Conservation (phyloP, 2,329 filamentous ascomycete genomes). For the Xylaria sp. region DNA sequence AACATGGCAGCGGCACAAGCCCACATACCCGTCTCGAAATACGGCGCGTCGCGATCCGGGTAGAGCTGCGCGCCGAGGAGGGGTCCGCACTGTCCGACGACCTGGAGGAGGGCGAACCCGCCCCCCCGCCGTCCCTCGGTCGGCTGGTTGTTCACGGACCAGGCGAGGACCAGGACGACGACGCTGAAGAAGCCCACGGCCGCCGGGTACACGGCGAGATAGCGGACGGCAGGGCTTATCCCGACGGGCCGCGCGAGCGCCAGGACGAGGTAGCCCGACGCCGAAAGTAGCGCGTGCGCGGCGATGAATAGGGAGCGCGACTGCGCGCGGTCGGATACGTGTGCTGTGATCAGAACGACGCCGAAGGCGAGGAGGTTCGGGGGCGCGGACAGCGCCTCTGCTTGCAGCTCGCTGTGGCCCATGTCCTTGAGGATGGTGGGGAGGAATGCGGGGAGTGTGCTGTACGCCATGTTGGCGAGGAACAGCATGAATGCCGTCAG, state of each 20-base stretch:
- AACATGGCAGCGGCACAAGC: conserved; percentile 72
- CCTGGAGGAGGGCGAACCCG: conserved; percentile 82
- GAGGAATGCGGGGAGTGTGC: conserved; percentile 86
- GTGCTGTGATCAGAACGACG: conserved; percentile 76
- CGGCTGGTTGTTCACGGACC: conserved; percentile 87
- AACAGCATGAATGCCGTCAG: conserved; percentile 86
- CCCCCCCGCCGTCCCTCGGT: conserved; percentile 75
- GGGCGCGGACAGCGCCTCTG: conserved; percentile 83
- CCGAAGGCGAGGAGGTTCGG: conserved; percentile 82
- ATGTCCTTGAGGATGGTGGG: conserved; percentile 81
- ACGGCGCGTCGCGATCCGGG: conserved; percentile 67
- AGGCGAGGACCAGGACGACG: conserved; percentile 85
- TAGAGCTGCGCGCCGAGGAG: conserved; percentile 74
- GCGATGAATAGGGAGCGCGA: conserved; percentile 74
- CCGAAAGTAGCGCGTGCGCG: conserved; percentile 73
- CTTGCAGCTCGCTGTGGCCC: conserved; percentile 73
- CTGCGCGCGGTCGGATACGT: conserved; percentile 73
- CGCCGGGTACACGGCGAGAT: conserved; percentile 81
- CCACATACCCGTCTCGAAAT: conserved; percentile 70
- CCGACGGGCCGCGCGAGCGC: conserved; percentile 63
- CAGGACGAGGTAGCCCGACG: conserved; percentile 68
- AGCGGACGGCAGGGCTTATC: conserved; percentile 64
- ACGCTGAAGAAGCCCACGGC: conserved; percentile 84
- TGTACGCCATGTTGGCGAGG: conserved; percentile 87
- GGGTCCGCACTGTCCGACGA: conserved; percentile 83